Evolutionary conservation across 768 basidiomycete species (phyloP), one percentile per base, ranked within the genome.

Genomic region (Ramaria sp.): DNA sequence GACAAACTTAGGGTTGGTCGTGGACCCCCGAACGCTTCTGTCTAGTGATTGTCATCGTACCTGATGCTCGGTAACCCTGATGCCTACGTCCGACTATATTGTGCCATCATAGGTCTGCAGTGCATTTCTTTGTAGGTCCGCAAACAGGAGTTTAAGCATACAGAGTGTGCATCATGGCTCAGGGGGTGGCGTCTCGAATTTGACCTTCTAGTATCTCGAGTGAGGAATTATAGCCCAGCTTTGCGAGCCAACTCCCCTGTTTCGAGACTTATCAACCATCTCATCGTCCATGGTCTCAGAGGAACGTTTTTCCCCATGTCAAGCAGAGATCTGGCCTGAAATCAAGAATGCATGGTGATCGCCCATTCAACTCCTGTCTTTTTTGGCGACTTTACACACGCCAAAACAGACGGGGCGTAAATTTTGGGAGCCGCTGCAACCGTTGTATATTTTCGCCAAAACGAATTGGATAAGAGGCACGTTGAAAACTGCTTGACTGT

Each of bases 121-220:
- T 52, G 18, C 51, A 41, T 38, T 38, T 38, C 7, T 52, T 42
- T 32, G 20, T 52, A 8, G 39, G 39, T 52, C 15, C 25, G 36
- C 15, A 20, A 18, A 37, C 16, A 10, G 12, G 25, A 32, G 18
- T 52, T 27, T 22, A 18, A 38, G 22, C 25, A 18, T 36, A n/a
- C 3, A 12, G 1, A 5, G 9, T 20, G 18, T 32, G 24, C 24
- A 28, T 28, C 4, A 36, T 5, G 32, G 8, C 27, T 10, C 51
- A 52, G 51, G 51, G 16, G 51, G 51, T 15, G 51, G 37, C 18
- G 51, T 52, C 51, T 42, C 39, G 8, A 52, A 52, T 41, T 27
- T 52, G 27, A 52, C 51, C n/a, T 27, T 52, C 18, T 52, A 37
- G 51, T 52, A 41, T 22, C n/a, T 42, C 51, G 20, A 22, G 22